Evolutionary conservation across 768 basidiomycete genomes (phyloP), one percentile per base, ranked within the genome.

Genomic region (Fibroporia radiculosa): DNA sequence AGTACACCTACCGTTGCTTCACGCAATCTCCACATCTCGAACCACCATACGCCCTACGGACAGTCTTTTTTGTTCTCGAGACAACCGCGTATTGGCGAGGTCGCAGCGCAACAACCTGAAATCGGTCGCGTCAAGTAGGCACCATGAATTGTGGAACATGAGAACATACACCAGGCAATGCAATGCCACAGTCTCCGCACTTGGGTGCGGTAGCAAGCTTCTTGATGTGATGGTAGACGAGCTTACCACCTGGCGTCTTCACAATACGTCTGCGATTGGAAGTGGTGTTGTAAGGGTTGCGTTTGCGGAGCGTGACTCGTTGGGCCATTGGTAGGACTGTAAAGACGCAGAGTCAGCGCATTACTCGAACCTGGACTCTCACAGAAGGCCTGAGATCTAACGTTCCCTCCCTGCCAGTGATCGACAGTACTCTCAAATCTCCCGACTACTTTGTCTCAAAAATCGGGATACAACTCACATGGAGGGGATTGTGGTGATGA

Each of bases 221-320:
- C 81, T 93, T 90, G 70, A 97, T 72, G 68, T 96, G 89, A 74
- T 98, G 93, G 73, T 95, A 93, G 58, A 95, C 91, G 58, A 97
- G 85, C 71, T 87, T 91, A 55, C 96, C 96, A 70, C 95, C 96
- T 44, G 96, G 96, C 28, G 96, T 98, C 78, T 97, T 98, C 49
- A 98, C 82, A 54, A 98, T 78, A 57, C 93, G 84, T 64, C 93
- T 78, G 64, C 91, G 82, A 79, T 85, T 93, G 48, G 95, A 98
- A 59, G 83, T 82, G 69, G 96, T 98, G 82, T 96, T 97, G 79
- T 99, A 96, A 18, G 92, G 82, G 56, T 84, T 84, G 66, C 96
- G 91, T 72, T 96, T 99, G 75, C 96, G 87, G 74, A 99, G 91
- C 60, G 93, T 96, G 61, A 99, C 93, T 65, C 96, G 92, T 82